Percentiles rank a stretch among this genome's conserved stretches.
Evolutionary conservation across 177 flowering plant species (phyloP).

Genomic region (Vitis hybrid): DNA sequence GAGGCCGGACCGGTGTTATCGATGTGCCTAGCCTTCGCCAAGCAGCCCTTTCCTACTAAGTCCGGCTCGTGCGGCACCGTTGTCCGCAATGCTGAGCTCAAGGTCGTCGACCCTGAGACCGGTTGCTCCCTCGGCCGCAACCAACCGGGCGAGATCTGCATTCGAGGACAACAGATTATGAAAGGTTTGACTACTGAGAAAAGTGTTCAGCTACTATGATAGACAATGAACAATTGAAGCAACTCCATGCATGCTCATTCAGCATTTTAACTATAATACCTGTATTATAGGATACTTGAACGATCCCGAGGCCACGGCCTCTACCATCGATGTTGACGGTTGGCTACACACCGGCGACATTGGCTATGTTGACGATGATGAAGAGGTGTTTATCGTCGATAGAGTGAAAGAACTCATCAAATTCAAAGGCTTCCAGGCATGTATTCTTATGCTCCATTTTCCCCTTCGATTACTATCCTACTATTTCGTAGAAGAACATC

Average conservation of each 20-base stretch:
- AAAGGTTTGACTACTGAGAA: constrained; percentile 38
- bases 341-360: constrained; percentile 96
- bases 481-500: not conserved
- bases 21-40: constrained; percentile 75
- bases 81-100: constrained; percentile 78
- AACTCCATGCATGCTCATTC: not conserved
- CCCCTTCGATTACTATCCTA: not conserved
- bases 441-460: not conserved
- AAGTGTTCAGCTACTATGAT: too few species aligned
- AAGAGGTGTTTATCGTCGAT: constrained; percentile 81
- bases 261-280: too few species aligned
- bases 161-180: constrained; percentile 72
- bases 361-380: constrained; percentile 84
- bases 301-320: constrained; percentile 60
- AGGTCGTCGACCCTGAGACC: constrained; percentile 69
- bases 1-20: constrained; percentile 86
- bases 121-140: constrained; percentile 56
- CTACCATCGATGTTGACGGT: constrained; percentile 70
- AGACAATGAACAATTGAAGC: too few species aligned
- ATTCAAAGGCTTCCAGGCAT: constrained; percentile 83
- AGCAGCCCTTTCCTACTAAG: constrained; percentile 64
- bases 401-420: constrained; percentile 88
- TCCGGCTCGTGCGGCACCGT: constrained; percentile 84
- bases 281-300: constrained; percentile 57
- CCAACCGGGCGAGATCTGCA: constrained; percentile 85